Conservation (phyloP, 768 basidiomycete genomes). For the Collybia nuda region DNA sequence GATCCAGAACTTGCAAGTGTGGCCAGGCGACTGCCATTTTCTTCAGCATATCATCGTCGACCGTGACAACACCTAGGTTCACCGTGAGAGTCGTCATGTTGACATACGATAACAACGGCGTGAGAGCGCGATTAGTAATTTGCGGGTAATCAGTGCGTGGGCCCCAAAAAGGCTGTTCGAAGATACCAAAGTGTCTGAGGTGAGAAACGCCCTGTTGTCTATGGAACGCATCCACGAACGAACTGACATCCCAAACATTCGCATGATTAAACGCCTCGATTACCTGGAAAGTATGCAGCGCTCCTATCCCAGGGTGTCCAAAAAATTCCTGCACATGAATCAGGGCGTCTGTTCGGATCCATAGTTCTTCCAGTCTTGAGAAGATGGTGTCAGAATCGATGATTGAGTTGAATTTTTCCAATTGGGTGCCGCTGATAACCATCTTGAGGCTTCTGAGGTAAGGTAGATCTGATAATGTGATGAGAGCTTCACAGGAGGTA, state of each 20-base stretch:
- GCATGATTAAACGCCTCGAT: no score
- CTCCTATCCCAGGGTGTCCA: no score
- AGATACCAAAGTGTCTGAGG: no score
- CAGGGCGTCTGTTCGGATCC: neutral
- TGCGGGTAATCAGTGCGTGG: no score
- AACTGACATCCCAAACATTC: no score
- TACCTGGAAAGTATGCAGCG: no score
- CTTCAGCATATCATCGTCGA: neutral
- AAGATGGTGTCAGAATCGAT: neutral
- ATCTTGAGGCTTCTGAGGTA: slow-evolving; percentile 1
- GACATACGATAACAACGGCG: no score
- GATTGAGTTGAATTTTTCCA: neutral
- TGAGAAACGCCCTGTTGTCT: no score
- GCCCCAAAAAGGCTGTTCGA: no score
- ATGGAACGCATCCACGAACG: no score
- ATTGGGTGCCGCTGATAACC: neutral
- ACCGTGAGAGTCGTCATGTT: no score
- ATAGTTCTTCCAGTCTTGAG: neutral
- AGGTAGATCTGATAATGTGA: slow-evolving; percentile 4
- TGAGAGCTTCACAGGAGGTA: neutral
- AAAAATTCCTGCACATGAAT: neutral
- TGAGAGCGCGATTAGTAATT: no score
- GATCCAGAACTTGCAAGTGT: neutral
- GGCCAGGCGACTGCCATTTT: slow-evolving; percentile 1
- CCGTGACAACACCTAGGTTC: neutral